Evolutionary conservation across 208 protist genomes (phyloP), one percentile per base, ranked within the genome.

Genomic region (Kentomonas sorsogonicus): DNA sequence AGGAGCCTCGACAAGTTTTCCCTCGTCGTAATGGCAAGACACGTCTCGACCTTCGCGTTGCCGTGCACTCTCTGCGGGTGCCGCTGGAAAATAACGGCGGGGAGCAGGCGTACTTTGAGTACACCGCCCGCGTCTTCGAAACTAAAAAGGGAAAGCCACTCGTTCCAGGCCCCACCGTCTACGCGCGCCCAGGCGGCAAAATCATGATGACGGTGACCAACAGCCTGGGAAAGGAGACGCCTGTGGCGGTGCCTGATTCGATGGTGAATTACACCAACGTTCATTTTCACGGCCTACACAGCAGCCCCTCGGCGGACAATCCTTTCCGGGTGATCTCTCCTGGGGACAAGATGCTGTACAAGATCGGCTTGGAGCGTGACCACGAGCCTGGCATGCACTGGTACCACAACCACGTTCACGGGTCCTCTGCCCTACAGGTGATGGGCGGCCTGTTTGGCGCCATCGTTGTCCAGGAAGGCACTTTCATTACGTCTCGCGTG

Each of bases 371-470:
- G 16, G 77, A 73, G 10, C 67, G 72, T 23, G 69, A 85, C 38
- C 86, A 96, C 47, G 55, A 81, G 57, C 79, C 81, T 34, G 86
- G 90, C 36, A 46, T 91, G 25, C 79, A 94, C 55, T 93, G 87
- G 78, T 94, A 94, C 46, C 90, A 94, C 60, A 68, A 83, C 1
- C 90, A 96, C 61, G 64, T 72, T 0, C 86, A 94, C 69, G 86
- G 90, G 7, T 83, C 78, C 1, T 59, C 68, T 25, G 83, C 89
- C 60, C 65, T 69, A 22, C 75, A 93, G 20, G 52, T 92, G 39
- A 91, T 93, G 81, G 72, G 77, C 30, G 90, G 83, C 11, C 65
- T 93, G 38, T 93, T 93, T 53, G 86, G 87, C 11, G 69, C 72
- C 36, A 72, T 93, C 34, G 57, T 90, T 45, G 75, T 96, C 1